Evolutionary conservation across 805 yeast species (phyloP).

Genomic region (Candida gorgasii): DNA sequence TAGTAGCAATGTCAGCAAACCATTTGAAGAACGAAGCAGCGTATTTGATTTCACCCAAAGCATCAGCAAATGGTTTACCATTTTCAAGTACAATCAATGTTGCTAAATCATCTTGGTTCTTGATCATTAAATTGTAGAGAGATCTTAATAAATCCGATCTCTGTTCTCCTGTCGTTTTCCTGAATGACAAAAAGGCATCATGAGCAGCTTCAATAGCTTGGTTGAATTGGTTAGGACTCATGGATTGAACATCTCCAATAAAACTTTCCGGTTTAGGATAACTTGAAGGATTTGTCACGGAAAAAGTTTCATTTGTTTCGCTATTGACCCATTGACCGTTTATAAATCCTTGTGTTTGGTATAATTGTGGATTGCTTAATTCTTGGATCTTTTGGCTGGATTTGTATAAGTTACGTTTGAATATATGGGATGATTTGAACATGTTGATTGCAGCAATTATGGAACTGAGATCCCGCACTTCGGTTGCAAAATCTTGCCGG

Average conservation of each 20-base stretch:
- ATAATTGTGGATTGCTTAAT: constrained; percentile 14
- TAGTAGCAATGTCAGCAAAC: constrained; percentile 83
- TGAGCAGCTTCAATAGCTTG: constrained; percentile 58
- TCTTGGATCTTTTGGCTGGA: constrained; percentile 9
- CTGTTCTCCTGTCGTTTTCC: constrained; percentile 54
- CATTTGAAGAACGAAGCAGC: constrained; percentile 83
- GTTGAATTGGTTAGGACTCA: constrained; percentile 46
- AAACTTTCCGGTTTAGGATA: constrained; percentile 37
- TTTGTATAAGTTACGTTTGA: constrained; percentile 5
- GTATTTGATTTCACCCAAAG: constrained; percentile 67
- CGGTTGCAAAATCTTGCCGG: constrained; percentile 1
- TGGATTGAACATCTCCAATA: constrained; percentile 55
- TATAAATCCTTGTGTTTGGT: constrained; percentile 55
- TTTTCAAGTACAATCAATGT: constrained; percentile 65
- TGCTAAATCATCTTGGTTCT: constrained; percentile 66
- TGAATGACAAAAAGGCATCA: constrained; percentile 53
- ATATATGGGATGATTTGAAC: neutral
- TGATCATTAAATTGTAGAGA: constrained; percentile 54
- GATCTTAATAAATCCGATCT: constrained; percentile 54
- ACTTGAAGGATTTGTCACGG: constrained; percentile 77
- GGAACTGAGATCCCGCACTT: constrained; percentile 3
- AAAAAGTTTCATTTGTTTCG: constrained; percentile 47
- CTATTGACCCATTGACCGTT: constrained; percentile 73
- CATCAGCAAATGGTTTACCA: constrained; percentile 72
- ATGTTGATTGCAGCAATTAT: constrained; percentile 4